Evolutionary conservation across 2,329 filamentous ascomycete genomes (phyloP).

Genomic region (Escovopsis weberi): DNA sequence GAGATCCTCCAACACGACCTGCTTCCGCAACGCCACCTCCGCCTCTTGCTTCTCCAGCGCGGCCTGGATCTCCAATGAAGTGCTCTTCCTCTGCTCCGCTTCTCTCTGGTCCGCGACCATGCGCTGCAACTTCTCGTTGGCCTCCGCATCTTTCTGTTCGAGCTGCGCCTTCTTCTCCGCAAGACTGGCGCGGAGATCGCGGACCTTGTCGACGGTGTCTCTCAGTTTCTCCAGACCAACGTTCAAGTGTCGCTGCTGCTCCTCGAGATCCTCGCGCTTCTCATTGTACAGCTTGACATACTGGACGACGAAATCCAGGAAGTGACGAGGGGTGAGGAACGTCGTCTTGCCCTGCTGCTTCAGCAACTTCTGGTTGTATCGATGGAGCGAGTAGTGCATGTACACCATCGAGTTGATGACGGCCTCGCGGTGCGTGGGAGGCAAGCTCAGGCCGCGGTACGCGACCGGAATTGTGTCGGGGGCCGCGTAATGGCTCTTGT

Average conservation of each 20-base stretch:
- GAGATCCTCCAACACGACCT: constrained; percentile 76
- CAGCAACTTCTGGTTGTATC: constrained; percentile 74
- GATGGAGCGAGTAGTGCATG: constrained; percentile 86
- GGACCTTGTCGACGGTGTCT: constrained; percentile 94
- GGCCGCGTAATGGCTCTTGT: constrained; percentile 69
- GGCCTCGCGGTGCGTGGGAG: constrained; percentile 78
- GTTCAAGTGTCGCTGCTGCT: constrained; percentile 96
- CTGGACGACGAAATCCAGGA: constrained; percentile 93
- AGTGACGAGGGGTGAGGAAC: constrained; percentile 90
- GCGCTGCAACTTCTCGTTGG: constrained; percentile 90
- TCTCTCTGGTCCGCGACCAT: constrained; percentile 96
- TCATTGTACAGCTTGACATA: constrained; percentile 97
- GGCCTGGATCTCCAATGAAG: constrained; percentile 76
- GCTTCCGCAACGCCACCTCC: constrained; percentile 67
- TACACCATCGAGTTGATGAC: constrained; percentile 98
- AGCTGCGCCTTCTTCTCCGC: constrained; percentile 90
- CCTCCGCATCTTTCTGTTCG: constrained; percentile 85
- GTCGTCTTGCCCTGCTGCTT: constrained; percentile 89
- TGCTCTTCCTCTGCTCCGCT: constrained; percentile 79
- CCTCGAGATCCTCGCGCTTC: constrained; percentile 95
- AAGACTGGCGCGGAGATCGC: constrained; percentile 77
- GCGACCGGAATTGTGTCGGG: constrained; percentile 89
- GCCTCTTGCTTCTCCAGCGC: constrained; percentile 80
- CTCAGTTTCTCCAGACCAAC: constrained; percentile 94
- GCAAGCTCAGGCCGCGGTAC: constrained; percentile 71